Percentiles rank a stretch among this genome's conserved stretches.
phyloP scores from a whole-genome alignment of 257 asterid genomes.

The Vinca minor region DNA sequence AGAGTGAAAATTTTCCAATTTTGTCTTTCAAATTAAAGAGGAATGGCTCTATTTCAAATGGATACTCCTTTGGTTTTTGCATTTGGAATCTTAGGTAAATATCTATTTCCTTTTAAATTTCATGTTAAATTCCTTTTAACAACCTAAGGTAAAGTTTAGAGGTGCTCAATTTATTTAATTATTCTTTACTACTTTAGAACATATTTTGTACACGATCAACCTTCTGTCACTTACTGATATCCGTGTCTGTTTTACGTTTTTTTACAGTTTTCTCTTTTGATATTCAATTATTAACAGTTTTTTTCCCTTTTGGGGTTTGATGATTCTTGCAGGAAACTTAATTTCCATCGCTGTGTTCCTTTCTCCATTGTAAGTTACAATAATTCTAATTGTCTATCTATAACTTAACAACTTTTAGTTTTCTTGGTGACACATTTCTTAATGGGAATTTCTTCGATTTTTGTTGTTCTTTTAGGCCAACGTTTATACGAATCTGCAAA shows the following conservation, averaged over 20 bases:
- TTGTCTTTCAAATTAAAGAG: not conserved
- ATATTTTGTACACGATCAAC: constrained; percentile 6
- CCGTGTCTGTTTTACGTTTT: too few species aligned
- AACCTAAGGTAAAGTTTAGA: too few species aligned
- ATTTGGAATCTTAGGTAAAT: constrained; percentile 35
- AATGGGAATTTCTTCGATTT: too few species aligned
- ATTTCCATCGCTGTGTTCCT: constrained; percentile 57
- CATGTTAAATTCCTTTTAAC: too few species aligned
- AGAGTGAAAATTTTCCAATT: not conserved
- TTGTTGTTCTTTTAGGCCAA: constrained; percentile 49
- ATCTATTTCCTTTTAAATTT: not conserved
- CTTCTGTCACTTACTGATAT: too few species aligned
- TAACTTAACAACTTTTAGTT: too few species aligned
- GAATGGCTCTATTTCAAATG: constrained; percentile 24
- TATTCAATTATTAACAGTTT: not conserved
- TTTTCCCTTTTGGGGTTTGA: constrained; percentile 9
- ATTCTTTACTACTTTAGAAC: not conserved
- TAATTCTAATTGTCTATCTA: not conserved
- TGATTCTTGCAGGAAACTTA: constrained; percentile 53
- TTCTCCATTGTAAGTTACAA: constrained; percentile 89
- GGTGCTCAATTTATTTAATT: too few species aligned
- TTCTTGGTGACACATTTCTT: not conserved
- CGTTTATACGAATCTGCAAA: constrained; percentile 45
- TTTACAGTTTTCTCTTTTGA: not conserved
- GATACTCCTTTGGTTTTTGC: constrained; percentile 23